Percentiles rank a stretch among this genome's conserved stretches.
phyloP scores from a whole-genome alignment of 2,329 filamentous ascomycete genomes.

The Rhynchosporium graminicola region DNA sequence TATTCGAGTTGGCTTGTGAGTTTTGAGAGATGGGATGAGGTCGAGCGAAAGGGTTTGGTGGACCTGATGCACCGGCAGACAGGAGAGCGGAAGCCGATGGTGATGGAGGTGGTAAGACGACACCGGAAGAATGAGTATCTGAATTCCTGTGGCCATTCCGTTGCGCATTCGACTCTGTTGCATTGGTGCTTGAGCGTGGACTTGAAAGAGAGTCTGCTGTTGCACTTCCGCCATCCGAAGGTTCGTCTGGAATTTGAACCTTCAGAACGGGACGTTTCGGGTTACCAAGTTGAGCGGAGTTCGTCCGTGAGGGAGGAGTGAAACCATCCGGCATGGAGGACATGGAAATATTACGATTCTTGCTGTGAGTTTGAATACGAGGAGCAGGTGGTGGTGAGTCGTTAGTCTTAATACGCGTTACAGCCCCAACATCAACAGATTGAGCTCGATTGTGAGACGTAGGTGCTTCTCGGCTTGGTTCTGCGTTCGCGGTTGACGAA shows the following conservation, averaged over 20 bases:
- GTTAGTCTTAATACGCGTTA: slow-evolving; percentile 52
- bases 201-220: slow-evolving; percentile 69
- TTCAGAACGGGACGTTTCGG: slow-evolving; percentile 80
- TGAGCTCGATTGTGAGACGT: slow-evolving; percentile 54
- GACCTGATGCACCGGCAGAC: slow-evolving; percentile 87
- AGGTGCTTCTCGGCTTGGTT: slow-evolving; percentile 34
- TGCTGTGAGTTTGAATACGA: slow-evolving; percentile 47
- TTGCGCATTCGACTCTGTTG: slow-evolving; percentile 30
- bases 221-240: slow-evolving; percentile 71
- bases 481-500: slow-evolving; percentile 55
- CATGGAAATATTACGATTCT: slow-evolving; percentile 52
- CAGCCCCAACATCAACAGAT: slow-evolving; percentile 63
- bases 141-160: slow-evolving; percentile 34
- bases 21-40: slow-evolving; percentile 69
- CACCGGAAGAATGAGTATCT: slow-evolving; percentile 63
- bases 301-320: slow-evolving; percentile 74
- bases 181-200: slow-evolving; percentile 36
- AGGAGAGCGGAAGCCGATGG: slow-evolving; percentile 77
- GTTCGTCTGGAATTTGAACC: slow-evolving; percentile 92
- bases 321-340: slow-evolving; percentile 63
- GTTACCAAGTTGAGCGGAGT: slow-evolving; percentile 67
- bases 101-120: slow-evolving; percentile 89
- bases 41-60: slow-evolving; percentile 92
- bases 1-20: slow-evolving; percentile 39
- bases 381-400: slow-evolving; percentile 54